A percentile compares a stretch with the other conserved stretches of the same genome.
These are phyloP conservation scores for Capronia americana DNA, from an alignment of 2,329 filamentous ascomycete genomes.

Conservation along the genomic window DNA sequence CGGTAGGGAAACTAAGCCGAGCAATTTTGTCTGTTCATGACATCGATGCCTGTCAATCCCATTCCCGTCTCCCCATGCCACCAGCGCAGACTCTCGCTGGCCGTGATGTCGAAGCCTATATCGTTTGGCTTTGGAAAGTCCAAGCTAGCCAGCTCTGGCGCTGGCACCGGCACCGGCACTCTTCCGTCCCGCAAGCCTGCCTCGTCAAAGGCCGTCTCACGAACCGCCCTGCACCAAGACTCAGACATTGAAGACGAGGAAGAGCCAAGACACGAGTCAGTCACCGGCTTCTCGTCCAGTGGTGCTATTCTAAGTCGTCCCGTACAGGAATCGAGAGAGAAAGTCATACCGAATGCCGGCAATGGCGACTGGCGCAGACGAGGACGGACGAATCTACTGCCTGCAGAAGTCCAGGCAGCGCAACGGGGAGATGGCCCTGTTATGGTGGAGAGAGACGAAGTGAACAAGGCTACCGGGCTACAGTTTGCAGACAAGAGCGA, in stretches of 20 bases:
- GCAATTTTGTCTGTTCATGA: neutral
- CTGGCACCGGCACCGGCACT: neutral
- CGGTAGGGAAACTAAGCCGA: constrained; percentile 4
- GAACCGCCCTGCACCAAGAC: constrained; percentile 45
- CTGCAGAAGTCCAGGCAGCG: constrained; percentile 59
- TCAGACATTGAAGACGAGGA: constrained; percentile 58
- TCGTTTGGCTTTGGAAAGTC: constrained; percentile 40
- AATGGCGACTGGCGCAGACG: constrained; percentile 57
- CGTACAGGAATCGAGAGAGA: constrained; percentile 43
- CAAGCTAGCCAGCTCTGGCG: constrained; percentile 22
- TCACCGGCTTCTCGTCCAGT: constrained; percentile 58
- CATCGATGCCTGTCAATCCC: constrained; percentile 1
- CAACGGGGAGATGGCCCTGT: constrained; percentile 46
- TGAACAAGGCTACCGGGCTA: constrained; percentile 61
- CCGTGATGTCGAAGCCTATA: constrained; percentile 41
- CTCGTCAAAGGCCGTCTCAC: constrained; percentile 11
- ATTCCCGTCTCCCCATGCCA: neutral
- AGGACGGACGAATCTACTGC: constrained; percentile 62
- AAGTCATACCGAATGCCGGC: constrained; percentile 70
- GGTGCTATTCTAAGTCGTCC: constrained; percentile 55
- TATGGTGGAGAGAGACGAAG: constrained; percentile 56
- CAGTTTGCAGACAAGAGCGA: constrained; percentile 52
- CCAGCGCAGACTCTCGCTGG: constrained; percentile 1
- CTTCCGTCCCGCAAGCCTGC: constrained; percentile 22
- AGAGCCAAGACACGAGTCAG: constrained; percentile 52